Percentiles rank a stretch among this genome's conserved stretches.
Evolutionary conservation across 805 yeast genomes (phyloP).

Genomic region (Suhomyces sp.): DNA sequence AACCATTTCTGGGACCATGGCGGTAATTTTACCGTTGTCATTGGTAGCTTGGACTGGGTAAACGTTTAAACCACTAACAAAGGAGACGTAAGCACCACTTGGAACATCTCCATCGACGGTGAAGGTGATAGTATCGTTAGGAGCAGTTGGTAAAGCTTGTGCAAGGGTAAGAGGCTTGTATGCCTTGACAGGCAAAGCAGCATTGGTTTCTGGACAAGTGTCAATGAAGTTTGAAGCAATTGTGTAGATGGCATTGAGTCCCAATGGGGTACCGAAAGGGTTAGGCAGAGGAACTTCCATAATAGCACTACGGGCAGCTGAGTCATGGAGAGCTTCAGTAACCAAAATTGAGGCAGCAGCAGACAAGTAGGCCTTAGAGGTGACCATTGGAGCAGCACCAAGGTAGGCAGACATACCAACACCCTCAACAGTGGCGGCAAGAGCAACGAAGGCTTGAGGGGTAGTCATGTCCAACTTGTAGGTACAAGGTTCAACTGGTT

Average conservation of each 20-base stretch:
- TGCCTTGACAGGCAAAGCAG: not conserved
- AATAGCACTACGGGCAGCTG: not conserved
- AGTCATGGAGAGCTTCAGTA: not conserved
- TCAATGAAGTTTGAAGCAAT: constrained; percentile 1
- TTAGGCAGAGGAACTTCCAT: not conserved
- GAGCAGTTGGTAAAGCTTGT: not conserved
- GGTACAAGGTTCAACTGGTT: not conserved
- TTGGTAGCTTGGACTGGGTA: not conserved
- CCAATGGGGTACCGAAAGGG: constrained; percentile 2
- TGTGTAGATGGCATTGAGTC: not conserved
- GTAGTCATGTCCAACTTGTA: not conserved
- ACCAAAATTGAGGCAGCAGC: constrained; percentile 1
- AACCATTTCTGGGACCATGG: not conserved
- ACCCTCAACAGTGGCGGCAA: constrained; percentile 1
- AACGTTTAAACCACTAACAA: not conserved
- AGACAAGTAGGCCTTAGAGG: not conserved
- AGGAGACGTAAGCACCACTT: not conserved
- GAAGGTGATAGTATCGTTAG: not conserved
- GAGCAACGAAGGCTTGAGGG: not conserved
- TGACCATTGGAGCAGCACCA: constrained; percentile 1
- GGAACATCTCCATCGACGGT: not conserved
- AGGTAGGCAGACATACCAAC: not conserved
- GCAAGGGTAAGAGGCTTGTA: not conserved
- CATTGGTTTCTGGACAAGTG: not conserved
- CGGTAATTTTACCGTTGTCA: not conserved